Conservation (phyloP, 2,329 filamentous ascomycete genomes). For the Monosporascus sp. region DNA sequence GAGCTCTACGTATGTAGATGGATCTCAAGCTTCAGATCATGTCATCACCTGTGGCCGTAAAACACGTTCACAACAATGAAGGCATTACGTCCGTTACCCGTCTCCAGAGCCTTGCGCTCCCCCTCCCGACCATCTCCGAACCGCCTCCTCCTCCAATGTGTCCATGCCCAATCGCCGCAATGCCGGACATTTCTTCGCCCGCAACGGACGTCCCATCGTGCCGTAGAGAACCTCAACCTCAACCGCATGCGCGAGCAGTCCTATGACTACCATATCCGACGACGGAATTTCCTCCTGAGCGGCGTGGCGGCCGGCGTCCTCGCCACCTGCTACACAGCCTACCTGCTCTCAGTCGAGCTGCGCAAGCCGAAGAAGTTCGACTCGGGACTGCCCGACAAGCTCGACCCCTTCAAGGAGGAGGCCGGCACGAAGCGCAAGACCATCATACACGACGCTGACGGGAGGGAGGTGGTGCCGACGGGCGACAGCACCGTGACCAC, state of each 20-base stretch:
- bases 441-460: slow-evolving; percentile 61
- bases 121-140: no score
- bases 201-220: slow-evolving; percentile 22
- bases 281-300: slow-evolving; percentile 45
- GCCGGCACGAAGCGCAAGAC: slow-evolving; percentile 49
- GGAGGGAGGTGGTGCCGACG: slow-evolving; percentile 70
- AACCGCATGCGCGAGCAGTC: slow-evolving; percentile 40
- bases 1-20: no score
- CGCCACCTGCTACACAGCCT: slow-evolving; percentile 46
- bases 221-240: slow-evolving; percentile 46
- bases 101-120: no score
- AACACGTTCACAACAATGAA: no score
- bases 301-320: slow-evolving; percentile 45
- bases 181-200: slow-evolving; percentile 31
- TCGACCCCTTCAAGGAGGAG: slow-evolving; percentile 39
- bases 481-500: slow-evolving; percentile 73
- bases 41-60: no score
- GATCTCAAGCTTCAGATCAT: no score
- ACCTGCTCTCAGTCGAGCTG: slow-evolving; percentile 16
- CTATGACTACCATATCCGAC: slow-evolving; percentile 44
- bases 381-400: slow-evolving; percentile 34
- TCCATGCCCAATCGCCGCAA: slow-evolving; percentile 3
- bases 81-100: no score
- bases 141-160: no score
- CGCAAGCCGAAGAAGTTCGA: slow-evolving; percentile 45